Base-by-base conservation (phyloP, 1,284 basidiomycete species). In the Cutaneotrichosporon sp. region DNA sequence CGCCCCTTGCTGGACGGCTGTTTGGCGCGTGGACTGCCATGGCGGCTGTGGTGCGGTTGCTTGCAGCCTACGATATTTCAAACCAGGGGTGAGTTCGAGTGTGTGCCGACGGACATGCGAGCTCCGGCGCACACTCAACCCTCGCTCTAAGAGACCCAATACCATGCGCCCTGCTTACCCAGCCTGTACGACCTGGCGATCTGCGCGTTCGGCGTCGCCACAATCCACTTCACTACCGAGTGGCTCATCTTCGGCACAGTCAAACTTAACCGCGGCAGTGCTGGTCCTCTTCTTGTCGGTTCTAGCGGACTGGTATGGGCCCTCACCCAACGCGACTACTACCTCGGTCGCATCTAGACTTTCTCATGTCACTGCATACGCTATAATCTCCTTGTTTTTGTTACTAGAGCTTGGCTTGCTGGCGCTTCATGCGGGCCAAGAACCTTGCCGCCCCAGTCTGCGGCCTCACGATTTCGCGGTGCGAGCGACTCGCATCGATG, bases 171-270 rank as follows among this genome's bases (percentile, higher is more conserved):
- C 56, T n/a, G 30, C 60, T 58, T n/a, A 61, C 59, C 42, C 71
- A 96, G 93, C n/a, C 81, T 92, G 30, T 99, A 97, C 81, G 88
- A 96, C 77, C 88, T 98, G 79, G 86, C 91, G 18, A 82, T 96
- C 67, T 84, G 90, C 76, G 90, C 91, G 40, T 98, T 95, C 81
- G 86, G 91, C 66, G 87, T 97, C 71, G 95, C 93, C 0, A 90
- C 95, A 69, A 86, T 84, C 13, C 96, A 99, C 82, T 97, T 97
- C 76, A 84, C 85, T 38, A 89, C 90, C 31, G 96, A 99, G 81
- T 79, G 91, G 62, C 80, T 94, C 73, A 85, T 96, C 69, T 98
- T 89, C 82, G 86, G 88, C 65, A 90, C 91, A 5, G 87, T 90
- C 60, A 89, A 85, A 63, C 67, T 91, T 52, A 85, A 84, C 61